These are phyloP conservation scores for Lentithecium fluviatile DNA, from an alignment of 495 filamentous ascomycete species.

Conservation along the genomic window DNA sequence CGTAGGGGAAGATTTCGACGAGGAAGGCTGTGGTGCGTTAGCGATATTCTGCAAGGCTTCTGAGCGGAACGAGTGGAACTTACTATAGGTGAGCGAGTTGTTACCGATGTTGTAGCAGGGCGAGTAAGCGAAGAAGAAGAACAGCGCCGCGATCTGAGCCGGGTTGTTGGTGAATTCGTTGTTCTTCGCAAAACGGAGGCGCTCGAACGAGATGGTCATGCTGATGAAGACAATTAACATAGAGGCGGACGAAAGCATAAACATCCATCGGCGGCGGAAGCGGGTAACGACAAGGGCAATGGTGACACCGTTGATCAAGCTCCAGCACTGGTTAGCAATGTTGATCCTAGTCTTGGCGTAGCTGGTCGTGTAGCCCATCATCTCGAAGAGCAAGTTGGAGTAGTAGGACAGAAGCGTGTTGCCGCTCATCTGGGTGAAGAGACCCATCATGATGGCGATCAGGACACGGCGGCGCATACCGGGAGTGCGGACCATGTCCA, in stretches of 20 bases:
- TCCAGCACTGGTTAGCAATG: slow-evolving; percentile 35
- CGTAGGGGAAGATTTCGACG: slow-evolving; percentile 29
- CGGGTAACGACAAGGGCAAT: slow-evolving; percentile 31
- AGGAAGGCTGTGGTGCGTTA: slow-evolving; percentile 21
- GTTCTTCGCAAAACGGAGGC: slow-evolving; percentile 10
- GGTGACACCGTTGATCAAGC: slow-evolving; percentile 24
- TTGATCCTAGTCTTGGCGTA: slow-evolving; percentile 32
- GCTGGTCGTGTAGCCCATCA: slow-evolving; percentile 34
- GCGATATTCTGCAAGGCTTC: not conserved
- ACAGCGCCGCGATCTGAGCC: slow-evolving; percentile 29
- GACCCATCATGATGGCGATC: slow-evolving; percentile 14
- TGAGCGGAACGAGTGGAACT: not conserved
- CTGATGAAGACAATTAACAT: slow-evolving; percentile 31
- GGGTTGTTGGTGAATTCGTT: slow-evolving; percentile 1
- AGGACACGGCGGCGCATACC: slow-evolving; percentile 28
- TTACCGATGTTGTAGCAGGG: slow-evolving; percentile 29
- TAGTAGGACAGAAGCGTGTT: slow-evolving; percentile 35
- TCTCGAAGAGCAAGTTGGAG: slow-evolving; percentile 30
- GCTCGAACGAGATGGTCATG: slow-evolving; percentile 33
- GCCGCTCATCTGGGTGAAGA: slow-evolving; percentile 29
- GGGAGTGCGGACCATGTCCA: slow-evolving; percentile 19
- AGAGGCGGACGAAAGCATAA: slow-evolving; percentile 19
- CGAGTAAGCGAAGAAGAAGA: slow-evolving; percentile 27
- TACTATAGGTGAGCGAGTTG: slow-evolving; percentile 30
- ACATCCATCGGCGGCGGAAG: slow-evolving; percentile 34